These are phyloP conservation scores for Erodium maritimum DNA, from an alignment of 345 rosid species.

Conservation along the genomic window DNA sequence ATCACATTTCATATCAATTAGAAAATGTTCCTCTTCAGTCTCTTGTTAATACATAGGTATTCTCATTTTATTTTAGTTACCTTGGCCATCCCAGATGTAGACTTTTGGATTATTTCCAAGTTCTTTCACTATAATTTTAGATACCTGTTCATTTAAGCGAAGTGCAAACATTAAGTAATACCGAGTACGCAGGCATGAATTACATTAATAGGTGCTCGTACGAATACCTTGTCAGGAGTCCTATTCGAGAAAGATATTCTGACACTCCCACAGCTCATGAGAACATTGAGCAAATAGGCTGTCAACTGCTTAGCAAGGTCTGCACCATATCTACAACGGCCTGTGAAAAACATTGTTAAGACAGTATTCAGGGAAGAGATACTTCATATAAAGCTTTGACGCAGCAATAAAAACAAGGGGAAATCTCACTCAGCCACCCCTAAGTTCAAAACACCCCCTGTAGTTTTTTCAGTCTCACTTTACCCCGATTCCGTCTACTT, in stretches of 20 bases:
- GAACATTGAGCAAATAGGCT: constrained; percentile 40
- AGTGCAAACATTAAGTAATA: background rate
- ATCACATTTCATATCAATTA: constrained; percentile 12
- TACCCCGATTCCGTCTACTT: no score
- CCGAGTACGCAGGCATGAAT: background rate
- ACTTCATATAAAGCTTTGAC: background rate
- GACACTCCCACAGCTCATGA: constrained; percentile 68
- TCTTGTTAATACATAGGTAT: constrained; percentile 4
- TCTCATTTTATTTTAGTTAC: constrained; percentile 22
- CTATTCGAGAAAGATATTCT: constrained; percentile 69
- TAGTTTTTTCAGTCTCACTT: no score
- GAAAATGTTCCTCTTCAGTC: constrained; percentile 3
- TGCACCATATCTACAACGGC: constrained; percentile 69
- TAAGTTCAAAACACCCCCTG: no score
- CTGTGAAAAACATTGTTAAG: constrained; percentile 16
- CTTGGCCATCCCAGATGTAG: constrained; percentile 79
- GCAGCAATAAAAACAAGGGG: background rate
- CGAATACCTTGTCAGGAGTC: constrained; percentile 74
- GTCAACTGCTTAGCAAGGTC: constrained; percentile 80
- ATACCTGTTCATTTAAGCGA: constrained; percentile 32
- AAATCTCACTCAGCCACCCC: no score
- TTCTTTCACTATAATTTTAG: constrained; percentile 50
- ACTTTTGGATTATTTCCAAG: constrained; percentile 76
- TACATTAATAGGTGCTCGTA: constrained; percentile 5
- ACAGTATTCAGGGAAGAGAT: no score